Conservation (phyloP, 129 eudicot species). For the Logfia minima region DNA sequence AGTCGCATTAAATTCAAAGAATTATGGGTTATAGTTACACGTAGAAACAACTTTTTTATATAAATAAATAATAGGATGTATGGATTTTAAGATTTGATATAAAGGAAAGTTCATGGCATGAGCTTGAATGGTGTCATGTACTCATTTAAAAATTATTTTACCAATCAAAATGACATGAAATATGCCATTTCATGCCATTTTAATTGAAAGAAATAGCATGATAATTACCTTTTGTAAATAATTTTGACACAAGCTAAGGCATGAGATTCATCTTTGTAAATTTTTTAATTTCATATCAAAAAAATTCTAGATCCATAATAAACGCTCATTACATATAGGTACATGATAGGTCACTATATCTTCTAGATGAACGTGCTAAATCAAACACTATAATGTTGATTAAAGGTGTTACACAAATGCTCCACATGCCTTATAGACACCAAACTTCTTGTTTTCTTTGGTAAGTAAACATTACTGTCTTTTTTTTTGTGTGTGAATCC, state of each 20-base stretch:
- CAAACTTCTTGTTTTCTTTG: neutral
- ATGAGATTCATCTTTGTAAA: slow-evolving; percentile 6
- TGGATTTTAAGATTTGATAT: neutral
- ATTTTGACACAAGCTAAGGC: slow-evolving; percentile 4
- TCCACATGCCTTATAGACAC: neutral
- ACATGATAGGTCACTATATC: neutral
- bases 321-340: neutral
- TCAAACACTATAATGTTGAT: neutral
- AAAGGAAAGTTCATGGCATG: slow-evolving; percentile 9
- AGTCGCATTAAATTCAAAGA: too few species aligned
- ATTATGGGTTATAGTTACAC: too few species aligned
- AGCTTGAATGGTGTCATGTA: slow-evolving; percentile 2
- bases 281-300: neutral
- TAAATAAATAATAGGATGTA: neutral
- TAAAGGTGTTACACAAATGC: neutral
- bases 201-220: slow-evolving; percentile 21
- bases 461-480: slow-evolving; percentile 1
- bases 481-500: slow-evolving; percentile 27
- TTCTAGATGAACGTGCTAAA: neutral
- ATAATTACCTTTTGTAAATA: slow-evolving; percentile 19
- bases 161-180: slow-evolving; percentile 25
- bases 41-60: too few species aligned
- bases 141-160: neutral
- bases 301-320: neutral
- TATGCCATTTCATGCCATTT: slow-evolving; percentile 28